These are phyloP conservation scores for Rhododendron mucronatum DNA, from an alignment of 148 eudicot species.

Conservation along the genomic window DNA sequence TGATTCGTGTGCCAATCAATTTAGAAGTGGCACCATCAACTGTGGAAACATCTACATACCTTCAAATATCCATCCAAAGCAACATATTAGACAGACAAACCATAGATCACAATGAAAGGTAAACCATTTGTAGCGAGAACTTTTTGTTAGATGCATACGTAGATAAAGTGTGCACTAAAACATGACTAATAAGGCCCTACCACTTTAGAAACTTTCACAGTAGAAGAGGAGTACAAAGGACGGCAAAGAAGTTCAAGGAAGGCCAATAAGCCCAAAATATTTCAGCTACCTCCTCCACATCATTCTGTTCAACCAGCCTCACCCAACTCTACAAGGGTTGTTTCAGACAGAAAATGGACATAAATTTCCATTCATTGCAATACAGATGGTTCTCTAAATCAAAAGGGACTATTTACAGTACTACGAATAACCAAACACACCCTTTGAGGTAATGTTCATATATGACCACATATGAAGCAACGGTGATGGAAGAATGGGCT, in stretches of 20 bases:
- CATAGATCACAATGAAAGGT: background rate
- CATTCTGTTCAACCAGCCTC: background rate
- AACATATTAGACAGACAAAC: background rate
- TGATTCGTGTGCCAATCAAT: conserved; percentile 53
- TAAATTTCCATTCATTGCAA: background rate
- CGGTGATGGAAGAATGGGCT: background rate
- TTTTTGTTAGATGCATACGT: background rate
- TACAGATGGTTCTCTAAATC: background rate
- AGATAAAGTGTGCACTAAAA: background rate
- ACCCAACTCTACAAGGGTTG: background rate
- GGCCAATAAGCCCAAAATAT: background rate
- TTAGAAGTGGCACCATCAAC: conserved; percentile 83
- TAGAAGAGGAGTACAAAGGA: background rate
- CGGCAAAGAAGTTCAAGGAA: background rate
- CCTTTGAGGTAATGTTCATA: background rate
- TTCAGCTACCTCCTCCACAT: background rate
- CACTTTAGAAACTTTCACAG: background rate
- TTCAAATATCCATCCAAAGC: conserved; percentile 28
- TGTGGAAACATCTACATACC: conserved; percentile 92
- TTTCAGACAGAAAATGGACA: background rate
- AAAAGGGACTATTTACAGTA: background rate
- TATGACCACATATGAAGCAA: background rate
- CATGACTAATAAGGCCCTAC: background rate
- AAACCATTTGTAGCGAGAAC: background rate
- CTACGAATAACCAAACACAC: background rate